Base-by-base conservation (phyloP, 73 alveolate genomes). In the Blepharisma stoltei region DNA sequence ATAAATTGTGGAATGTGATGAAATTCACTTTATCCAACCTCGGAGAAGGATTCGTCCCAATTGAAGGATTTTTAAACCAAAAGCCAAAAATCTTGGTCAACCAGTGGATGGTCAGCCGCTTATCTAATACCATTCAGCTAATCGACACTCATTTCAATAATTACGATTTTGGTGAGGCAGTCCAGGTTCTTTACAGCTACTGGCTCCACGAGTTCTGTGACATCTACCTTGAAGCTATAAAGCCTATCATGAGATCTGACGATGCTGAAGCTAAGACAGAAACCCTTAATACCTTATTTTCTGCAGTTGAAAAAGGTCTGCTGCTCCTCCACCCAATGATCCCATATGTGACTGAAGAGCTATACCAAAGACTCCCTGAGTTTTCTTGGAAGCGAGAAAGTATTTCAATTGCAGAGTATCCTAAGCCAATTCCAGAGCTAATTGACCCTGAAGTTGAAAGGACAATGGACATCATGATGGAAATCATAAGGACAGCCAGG, bases 331-430 rank as follows among this genome's bases (percentile, higher is more conserved):
- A 95, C 88, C 99, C 99, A 41, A 89, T 93, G 88, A 95, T 95
- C 94, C 98, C 98, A 9, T 94, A 86, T 81, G 69, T 96, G 67
- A 90, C 98, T 6, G 98, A 97, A 88, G 99, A 97, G 86, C 91
- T 97, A 54, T 97, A 90, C 87, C 97, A 97, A 81, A 86, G 98
- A 81, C 90, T 96, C 53, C 99, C 99, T 9, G 69, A 78, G 69
- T 65, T 75, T 23, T 76, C 55, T 8, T 81, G 80, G 77, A 88
- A 83, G 68, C 89, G 86, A 11, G 95, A 89, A 23, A 89, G 97
- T 8, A 86, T 95, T 14, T 89, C 90, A 49, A 86, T 92, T 9
- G 89, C 98, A 7, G 67, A 75, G 11, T 95, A 89, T 83, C 99
- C 99, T 21, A 55, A 46, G 20, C 78, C 86, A 18, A 71, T 81